phyloP scores from a whole-genome alignment of 768 basidiomycete genomes.

The Pholiota molesta region DNA sequence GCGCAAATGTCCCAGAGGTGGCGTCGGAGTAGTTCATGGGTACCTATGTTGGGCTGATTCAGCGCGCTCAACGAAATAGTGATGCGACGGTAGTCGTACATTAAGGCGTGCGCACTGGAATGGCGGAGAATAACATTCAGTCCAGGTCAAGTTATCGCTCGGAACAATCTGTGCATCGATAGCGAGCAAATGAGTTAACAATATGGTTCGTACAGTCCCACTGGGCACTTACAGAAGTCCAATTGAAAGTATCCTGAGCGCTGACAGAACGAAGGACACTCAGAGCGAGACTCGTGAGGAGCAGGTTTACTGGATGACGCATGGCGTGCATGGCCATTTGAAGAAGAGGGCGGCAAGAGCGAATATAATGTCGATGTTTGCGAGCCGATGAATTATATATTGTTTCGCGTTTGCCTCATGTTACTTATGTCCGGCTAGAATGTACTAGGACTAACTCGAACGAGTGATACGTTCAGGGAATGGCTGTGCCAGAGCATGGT shows the following conservation, averaged over 20 bases:
- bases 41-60: neutral
- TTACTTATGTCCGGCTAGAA: no score
- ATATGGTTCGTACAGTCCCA: neutral
- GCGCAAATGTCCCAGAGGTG: neutral
- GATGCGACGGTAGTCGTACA: conserved; percentile 15
- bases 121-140: conserved; percentile 24
- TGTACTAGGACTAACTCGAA: no score
- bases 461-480: no score
- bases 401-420: no score
- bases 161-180: conserved; percentile 11
- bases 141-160: conserved; percentile 29
- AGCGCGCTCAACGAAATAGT: neutral
- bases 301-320: neutral
- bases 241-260: neutral
- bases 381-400: no score
- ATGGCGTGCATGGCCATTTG: neutral
- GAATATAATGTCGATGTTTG: no score
- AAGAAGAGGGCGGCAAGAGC: no score
- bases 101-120: conserved; percentile 36
- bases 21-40: conserved; percentile 5
- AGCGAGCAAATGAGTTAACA: neutral
- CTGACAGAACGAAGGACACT: neutral
- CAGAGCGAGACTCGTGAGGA: neutral
- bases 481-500: no score
- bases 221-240: neutral